phyloP scores from a whole-genome alignment of 1,139 yeast genomes.

The Arxiozyma bovina region DNA sequence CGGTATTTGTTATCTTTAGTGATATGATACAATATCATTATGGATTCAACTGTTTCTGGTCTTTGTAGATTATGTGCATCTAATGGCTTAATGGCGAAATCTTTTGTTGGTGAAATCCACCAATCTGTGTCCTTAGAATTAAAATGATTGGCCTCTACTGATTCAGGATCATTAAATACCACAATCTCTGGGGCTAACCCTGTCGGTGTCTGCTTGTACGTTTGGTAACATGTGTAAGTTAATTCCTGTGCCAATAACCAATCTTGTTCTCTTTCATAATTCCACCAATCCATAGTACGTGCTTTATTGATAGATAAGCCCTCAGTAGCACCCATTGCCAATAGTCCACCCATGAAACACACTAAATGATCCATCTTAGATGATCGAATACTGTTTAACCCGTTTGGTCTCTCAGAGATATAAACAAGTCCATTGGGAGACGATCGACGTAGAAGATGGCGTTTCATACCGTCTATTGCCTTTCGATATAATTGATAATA shows the following conservation, averaged over 20 bases:
- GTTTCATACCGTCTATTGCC: constrained; percentile 64
- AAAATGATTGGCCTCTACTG: constrained; percentile 1
- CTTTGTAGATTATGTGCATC: constrained; percentile 84
- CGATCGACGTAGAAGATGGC: constrained; percentile 53
- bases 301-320: constrained; percentile 55
- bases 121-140: constrained; percentile 10
- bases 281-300: constrained; percentile 38
- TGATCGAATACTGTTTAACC: constrained; percentile 47
- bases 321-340: constrained; percentile 83
- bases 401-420: constrained; percentile 71
- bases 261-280: constrained; percentile 43
- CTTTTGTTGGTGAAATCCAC: constrained; percentile 34
- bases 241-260: constrained; percentile 65
- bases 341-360: constrained; percentile 84
- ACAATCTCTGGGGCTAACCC: constrained; percentile 88
- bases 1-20: constrained; percentile 78
- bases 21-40: constrained; percentile 70
- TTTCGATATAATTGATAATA: constrained; percentile 65
- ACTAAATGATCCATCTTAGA: constrained; percentile 90
- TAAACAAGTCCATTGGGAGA: constrained; percentile 56
- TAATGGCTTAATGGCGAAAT: constrained; percentile 57
- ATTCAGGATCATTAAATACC: constrained; percentile 40
- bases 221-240: constrained; percentile 72
- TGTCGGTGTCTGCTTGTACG: constrained; percentile 64
- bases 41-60: constrained; percentile 89